These are phyloP conservation scores for Trichoderma sp. DNA, from an alignment of 2,329 filamentous ascomycete genomes.

Conservation along the genomic window DNA sequence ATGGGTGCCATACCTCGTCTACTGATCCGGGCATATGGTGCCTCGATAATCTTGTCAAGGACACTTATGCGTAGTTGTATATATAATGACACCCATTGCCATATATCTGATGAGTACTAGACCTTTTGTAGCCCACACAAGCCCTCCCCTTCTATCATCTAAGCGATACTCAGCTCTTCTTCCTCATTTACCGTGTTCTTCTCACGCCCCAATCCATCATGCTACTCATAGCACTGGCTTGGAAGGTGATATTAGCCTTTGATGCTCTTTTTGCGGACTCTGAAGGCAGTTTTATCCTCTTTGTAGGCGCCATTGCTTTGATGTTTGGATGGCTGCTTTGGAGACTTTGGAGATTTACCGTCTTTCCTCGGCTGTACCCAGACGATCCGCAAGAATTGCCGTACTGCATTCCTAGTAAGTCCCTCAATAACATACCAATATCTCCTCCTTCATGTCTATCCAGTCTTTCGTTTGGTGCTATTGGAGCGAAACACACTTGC, in stretches of 20 bases:
- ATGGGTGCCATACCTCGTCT: neutral
- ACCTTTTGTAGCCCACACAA: neutral
- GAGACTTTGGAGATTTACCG: conserved; percentile 14
- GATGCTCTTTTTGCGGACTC: neutral
- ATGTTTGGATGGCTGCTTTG: neutral
- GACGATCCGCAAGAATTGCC: conserved; percentile 12
- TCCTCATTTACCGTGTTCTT: neutral
- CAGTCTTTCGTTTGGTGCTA: neutral
- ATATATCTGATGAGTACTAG: neutral
- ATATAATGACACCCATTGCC: neutral
- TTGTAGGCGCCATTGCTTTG: neutral
- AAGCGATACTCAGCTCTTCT: neutral
- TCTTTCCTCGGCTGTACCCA: conserved; percentile 3
- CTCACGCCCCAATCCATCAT: neutral
- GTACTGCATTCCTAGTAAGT: conserved; percentile 18
- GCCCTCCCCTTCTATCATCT: neutral
- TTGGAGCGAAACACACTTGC: neutral
- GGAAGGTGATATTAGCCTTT: neutral
- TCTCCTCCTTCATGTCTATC: neutral
- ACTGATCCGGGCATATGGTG: neutral
- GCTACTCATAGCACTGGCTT: neutral
- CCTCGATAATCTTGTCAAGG: neutral
- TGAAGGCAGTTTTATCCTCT: neutral
- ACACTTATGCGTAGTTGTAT: neutral
- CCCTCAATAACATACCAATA: neutral